phyloP scores from a whole-genome alignment of 192 early-diverging fungal genomes.

The Allomyces macrogynus region DNA sequence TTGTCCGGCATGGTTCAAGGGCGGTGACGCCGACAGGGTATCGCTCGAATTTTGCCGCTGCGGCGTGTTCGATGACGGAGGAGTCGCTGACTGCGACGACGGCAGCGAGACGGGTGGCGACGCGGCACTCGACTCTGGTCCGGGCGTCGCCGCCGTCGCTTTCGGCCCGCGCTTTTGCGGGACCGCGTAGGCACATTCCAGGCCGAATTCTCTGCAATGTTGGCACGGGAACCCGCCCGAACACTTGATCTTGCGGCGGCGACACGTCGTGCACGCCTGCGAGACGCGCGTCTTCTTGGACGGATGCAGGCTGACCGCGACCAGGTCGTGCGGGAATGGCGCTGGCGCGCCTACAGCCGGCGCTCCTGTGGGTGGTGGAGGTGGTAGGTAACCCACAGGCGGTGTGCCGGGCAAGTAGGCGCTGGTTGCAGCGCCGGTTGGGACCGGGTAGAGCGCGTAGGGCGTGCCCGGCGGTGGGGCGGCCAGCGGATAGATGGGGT shows the following conservation, averaged over 20 bases:
- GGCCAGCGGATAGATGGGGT: too few species aligned
- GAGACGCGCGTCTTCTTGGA: not conserved
- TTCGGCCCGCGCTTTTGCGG: not conserved
- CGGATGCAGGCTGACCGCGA: not conserved
- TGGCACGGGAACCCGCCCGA: not conserved
- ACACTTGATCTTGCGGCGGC: not conserved
- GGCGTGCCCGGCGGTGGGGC: too few species aligned
- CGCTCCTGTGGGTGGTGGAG: too few species aligned
- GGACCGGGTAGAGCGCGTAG: too few species aligned
- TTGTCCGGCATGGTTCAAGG: too few species aligned
- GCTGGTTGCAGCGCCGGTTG: too few species aligned
- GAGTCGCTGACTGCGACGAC: not conserved
- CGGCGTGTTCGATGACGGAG: not conserved
- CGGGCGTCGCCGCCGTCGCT: not conserved
- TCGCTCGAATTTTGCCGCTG: not conserved
- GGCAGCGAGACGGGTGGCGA: not conserved
- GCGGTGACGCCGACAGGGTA: too few species aligned
- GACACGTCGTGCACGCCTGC: not conserved
- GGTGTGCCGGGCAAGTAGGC: too few species aligned
- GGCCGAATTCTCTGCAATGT: not conserved
- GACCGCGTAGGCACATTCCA: not conserved
- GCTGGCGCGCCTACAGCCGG: too few species aligned
- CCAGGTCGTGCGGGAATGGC: not conserved
- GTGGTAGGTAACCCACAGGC: too few species aligned
- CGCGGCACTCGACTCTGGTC: not conserved